Evolutionary conservation across 495 filamentous ascomycete species (phyloP), one percentile per base, ranked within the genome.

Genomic region (Durotheca rogersii): DNA sequence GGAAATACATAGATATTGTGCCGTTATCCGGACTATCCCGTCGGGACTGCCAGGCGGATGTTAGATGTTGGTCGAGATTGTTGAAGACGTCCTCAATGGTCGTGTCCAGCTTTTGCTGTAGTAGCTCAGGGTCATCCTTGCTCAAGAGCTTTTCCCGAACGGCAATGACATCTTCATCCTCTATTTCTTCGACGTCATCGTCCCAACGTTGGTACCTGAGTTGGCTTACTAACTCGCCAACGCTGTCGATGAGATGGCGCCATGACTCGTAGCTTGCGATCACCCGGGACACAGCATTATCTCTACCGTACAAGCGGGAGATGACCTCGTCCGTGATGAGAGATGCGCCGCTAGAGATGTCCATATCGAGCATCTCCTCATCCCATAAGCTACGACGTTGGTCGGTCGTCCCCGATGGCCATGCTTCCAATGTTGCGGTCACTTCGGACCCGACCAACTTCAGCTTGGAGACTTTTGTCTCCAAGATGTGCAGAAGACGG

Each of bases 141-240:
- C 81, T 86, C 21, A 95, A 73, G 9, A 82, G 67, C 2, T 72
- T 71, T 20, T 86, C 78, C 27, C 84, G 71, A 16, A 80, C 76
- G 48, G 91, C 83, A 25, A 85, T 76, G 1, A 85, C 81, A 27
- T 85, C 80, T 33, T 90, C 84, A 31, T 91, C 88, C 29, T 87
- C 85, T 11, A 82, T 77, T 39, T 85, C 83, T 21, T 93, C 85
- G 10, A 89, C 68, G 23, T 89, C 80, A 47, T 91, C 86, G 16
- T 86, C 82, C 86, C 90, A 95, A 44, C 79, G 80, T 21, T 80
- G 77, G 7, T 79, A 76, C 47, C 75, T 81, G 33, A 96, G 72
- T 15, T 81, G 78, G 19, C 84, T 79, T 20, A 94, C 80, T 9
- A 83, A 74, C 10, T 71, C 67, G 7, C 74, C 75, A 2, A 85